phyloP scores from a whole-genome alignment of 2,329 filamentous ascomycete species.

The Whalleya microplaca region DNA sequence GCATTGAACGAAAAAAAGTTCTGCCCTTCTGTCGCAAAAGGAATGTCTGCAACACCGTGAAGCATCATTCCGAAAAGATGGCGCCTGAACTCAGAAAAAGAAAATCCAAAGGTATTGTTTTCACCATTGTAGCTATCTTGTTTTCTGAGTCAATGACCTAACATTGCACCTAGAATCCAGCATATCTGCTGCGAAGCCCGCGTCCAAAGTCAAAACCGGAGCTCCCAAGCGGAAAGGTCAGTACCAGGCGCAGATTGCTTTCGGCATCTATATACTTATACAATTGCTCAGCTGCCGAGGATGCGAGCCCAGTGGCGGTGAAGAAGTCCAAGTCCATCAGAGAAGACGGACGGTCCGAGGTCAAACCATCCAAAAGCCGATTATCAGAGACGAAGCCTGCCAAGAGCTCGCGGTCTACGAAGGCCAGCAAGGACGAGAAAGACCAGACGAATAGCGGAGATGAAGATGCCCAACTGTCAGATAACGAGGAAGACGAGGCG shows the following conservation, averaged over 20 bases:
- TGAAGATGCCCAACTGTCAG: constrained; percentile 29
- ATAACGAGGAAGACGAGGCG: constrained; percentile 46
- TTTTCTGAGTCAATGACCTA: background rate
- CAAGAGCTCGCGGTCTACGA: constrained; percentile 30
- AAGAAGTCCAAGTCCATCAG: constrained; percentile 53
- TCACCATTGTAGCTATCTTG: background rate
- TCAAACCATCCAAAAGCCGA: constrained; percentile 18
- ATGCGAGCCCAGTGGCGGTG: constrained; percentile 46
- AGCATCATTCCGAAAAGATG: constrained; percentile 40
- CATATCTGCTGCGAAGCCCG: constrained; percentile 41
- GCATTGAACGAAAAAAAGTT: constrained; percentile 11
- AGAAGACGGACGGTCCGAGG: constrained; percentile 23
- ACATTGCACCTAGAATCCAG: constrained; percentile 22
- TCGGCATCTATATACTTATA: constrained; percentile 27
- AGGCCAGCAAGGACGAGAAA: constrained; percentile 31
- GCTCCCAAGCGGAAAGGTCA: constrained; percentile 44
- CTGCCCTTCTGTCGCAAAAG: constrained; percentile 3
- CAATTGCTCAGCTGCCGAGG: constrained; percentile 43
- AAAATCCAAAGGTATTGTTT: constrained; percentile 35
- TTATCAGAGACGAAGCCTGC: constrained; percentile 25
- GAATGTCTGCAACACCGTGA: constrained; percentile 5
- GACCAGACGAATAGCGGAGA: constrained; percentile 39
- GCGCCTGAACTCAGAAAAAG: constrained; percentile 49
- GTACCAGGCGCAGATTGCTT: constrained; percentile 5
- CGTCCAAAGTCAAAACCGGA: constrained; percentile 38